These are phyloP conservation scores for Globisporangium recalcitrans DNA, from an alignment of 352 stramenopile species.

Conservation along the genomic window DNA sequence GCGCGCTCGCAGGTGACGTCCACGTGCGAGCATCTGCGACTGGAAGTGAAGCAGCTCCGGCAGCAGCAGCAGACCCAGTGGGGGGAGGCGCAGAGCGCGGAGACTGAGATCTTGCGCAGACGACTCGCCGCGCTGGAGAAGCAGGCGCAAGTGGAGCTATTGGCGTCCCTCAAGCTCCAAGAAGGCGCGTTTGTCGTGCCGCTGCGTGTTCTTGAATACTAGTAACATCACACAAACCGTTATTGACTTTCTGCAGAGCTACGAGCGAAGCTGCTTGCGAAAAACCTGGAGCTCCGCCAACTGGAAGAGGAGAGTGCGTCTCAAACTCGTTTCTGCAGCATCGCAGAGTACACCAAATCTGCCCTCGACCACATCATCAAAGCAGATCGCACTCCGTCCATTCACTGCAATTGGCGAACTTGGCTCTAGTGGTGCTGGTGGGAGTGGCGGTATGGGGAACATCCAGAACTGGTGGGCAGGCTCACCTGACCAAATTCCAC, in stretches of 20 bases:
- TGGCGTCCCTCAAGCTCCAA: constrained; percentile 20
- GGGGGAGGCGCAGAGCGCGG: constrained; percentile 30
- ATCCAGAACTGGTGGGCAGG: constrained; percentile 67
- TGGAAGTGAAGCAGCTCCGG: constrained; percentile 22
- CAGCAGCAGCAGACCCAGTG: constrained; percentile 16
- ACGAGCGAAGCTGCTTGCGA: constrained; percentile 12
- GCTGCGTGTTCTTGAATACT: not conserved
- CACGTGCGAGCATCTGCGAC: constrained; percentile 9
- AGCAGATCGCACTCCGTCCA: constrained; percentile 13
- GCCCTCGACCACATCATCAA: not conserved
- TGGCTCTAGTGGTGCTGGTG: constrained; percentile 10
- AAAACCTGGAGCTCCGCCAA: constrained; percentile 9
- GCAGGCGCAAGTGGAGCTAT: constrained; percentile 26
- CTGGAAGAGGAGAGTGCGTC: not conserved
- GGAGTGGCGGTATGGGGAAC: constrained; percentile 17
- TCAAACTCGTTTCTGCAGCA: not conserved
- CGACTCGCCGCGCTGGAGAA: constrained; percentile 27
- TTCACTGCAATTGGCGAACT: constrained; percentile 27
- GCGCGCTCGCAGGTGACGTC: constrained; percentile 14
- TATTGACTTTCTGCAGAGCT: constrained; percentile 15
- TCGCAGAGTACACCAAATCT: constrained; percentile 6
- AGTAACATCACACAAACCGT: no score
- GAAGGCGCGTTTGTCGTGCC: not conserved
- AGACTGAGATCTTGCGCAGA: constrained; percentile 52
- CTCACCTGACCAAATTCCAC: not conserved